Conservation (phyloP, 2,329 filamentous ascomycete species). For the Pezizomycotina sp. region DNA sequence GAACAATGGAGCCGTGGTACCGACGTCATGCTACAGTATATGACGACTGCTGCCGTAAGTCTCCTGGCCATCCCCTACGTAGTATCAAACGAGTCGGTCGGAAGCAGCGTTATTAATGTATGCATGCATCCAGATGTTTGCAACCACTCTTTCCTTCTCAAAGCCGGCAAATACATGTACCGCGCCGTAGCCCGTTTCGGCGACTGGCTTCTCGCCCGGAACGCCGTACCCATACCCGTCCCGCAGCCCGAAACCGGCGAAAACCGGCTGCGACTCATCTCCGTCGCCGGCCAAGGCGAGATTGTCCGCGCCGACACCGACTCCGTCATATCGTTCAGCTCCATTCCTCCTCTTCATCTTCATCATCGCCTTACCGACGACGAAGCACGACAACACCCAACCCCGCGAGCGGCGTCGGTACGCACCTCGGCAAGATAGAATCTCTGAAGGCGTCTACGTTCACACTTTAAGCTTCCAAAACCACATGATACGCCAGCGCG, state of each 20-base stretch:
- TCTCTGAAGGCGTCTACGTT: background rate
- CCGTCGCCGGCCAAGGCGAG: conserved; percentile 7
- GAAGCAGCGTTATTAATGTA: background rate
- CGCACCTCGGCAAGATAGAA: conserved; percentile 5
- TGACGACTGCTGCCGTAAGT: conserved; percentile 68
- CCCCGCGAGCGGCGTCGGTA: conserved; percentile 4
- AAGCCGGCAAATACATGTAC: conserved; percentile 95
- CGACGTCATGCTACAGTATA: conserved; percentile 85
- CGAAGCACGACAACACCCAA: background rate
- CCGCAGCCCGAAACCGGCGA: conserved; percentile 7
- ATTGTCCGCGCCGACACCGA: conserved; percentile 7
- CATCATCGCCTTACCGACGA: conserved; percentile 1
- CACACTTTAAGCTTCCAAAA: conserved; percentile 41
- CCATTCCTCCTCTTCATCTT: conserved; percentile 7
- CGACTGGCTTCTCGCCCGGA: conserved; percentile 72
- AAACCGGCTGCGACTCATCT: conserved; percentile 8
- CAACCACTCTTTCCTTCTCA: conserved; percentile 85
- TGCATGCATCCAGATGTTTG: conserved; percentile 38
- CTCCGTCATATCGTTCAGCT: conserved; percentile 12
- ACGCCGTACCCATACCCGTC: no score
- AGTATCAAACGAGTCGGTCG: conserved; percentile 1
- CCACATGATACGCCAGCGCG: conserved; percentile 82
- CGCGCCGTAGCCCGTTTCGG: conserved; percentile 82
- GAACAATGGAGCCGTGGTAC: conserved; percentile 39
- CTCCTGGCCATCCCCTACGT: background rate